Percentiles rank a stretch among this genome's conserved stretches.
These are phyloP conservation scores for Xylaria arbuscula DNA, from an alignment of 2,329 filamentous ascomycete species.

Conservation along the genomic window DNA sequence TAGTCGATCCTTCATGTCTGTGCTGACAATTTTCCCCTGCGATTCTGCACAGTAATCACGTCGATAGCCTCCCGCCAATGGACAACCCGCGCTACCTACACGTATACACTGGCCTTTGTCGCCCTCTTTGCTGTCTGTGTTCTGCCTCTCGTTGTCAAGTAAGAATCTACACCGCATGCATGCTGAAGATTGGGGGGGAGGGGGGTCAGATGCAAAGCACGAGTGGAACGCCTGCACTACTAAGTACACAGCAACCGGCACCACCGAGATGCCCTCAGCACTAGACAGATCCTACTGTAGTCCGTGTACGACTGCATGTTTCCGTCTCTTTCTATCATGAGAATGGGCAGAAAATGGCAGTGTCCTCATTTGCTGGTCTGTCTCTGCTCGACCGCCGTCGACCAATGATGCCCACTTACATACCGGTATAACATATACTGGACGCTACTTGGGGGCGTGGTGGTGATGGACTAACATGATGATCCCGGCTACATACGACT, in stretches of 20 bases:
- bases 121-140: neutral
- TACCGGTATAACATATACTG: no score
- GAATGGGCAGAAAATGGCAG: neutral
- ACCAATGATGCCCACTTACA: neutral
- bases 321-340: neutral
- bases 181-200: conserved; percentile 10
- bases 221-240: conserved; percentile 2
- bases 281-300: conserved; percentile 10
- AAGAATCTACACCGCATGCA: conserved; percentile 11
- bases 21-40: conserved; percentile 29
- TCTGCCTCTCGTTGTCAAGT: neutral
- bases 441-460: neutral
- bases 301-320: neutral
- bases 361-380: neutral
- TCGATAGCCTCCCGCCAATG: conserved; percentile 22
- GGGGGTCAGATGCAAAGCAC: conserved; percentile 10
- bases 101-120: no score
- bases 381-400: neutral
- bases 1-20: conserved; percentile 28
- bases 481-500: neutral
- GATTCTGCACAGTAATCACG: conserved; percentile 35
- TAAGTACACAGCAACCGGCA: conserved; percentile 15
- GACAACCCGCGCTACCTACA: conserved; percentile 15
- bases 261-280: conserved; percentile 27
- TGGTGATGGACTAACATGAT: neutral